phyloP scores from a whole-genome alignment of 345 rosid genomes.

The Arabis hirsuta region DNA sequence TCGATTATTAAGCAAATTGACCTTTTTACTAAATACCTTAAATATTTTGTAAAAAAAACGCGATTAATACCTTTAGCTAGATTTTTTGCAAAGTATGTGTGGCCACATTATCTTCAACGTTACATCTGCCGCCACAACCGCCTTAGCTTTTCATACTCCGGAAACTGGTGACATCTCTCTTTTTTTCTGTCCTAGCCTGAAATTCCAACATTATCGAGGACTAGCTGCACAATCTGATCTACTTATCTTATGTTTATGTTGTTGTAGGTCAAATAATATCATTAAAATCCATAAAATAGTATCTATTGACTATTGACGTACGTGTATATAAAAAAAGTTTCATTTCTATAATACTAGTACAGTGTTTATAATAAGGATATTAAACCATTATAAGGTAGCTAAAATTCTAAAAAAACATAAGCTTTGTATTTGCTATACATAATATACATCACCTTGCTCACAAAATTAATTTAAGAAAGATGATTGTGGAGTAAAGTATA shows the following conservation, averaged over 20 bases:
- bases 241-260: not conserved
- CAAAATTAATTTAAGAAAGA: not conserved
- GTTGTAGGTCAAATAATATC: not conserved
- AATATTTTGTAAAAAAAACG: too few species aligned
- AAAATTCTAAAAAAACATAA: not conserved
- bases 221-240: not conserved
- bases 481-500: not conserved
- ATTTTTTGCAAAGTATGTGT: slow-evolving; percentile 11
- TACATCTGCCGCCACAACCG: slow-evolving; percentile 1
- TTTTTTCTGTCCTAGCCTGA: not conserved
- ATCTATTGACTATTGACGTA: too few species aligned
- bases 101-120: slow-evolving; percentile 6
- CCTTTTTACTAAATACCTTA: not conserved
- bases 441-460: too few species aligned
- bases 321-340: too few species aligned
- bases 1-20: too few species aligned
- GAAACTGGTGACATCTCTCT: not conserved
- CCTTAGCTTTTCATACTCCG: slow-evolving; percentile 2
- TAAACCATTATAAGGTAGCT: not conserved
- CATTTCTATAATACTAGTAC: too few species aligned
- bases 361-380: not conserved
- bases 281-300: too few species aligned
- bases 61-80: not conserved
- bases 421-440: not conserved
- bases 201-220: not conserved